A percentile compares a stretch with the other conserved stretches of the same genome.
Conservation (phyloP, 2,329 filamentous ascomycete species). For the Alternaria brassicae region DNA sequence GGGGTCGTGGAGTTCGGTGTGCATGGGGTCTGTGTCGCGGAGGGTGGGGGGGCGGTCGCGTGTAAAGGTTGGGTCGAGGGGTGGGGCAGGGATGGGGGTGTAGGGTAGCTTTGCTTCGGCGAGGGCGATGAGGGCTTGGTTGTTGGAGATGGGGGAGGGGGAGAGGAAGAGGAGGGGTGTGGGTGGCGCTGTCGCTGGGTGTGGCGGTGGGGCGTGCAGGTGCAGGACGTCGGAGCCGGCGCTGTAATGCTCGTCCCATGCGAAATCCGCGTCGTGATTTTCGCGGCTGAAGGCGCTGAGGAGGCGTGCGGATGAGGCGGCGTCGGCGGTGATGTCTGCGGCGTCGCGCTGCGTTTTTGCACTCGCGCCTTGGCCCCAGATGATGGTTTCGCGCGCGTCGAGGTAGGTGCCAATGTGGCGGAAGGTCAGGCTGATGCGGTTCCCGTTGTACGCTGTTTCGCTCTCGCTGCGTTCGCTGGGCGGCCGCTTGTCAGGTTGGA, state of each 20-base stretch:
- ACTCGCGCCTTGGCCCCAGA: conserved; percentile 92
- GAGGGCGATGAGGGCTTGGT: conserved; percentile 45
- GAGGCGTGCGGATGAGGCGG: conserved; percentile 71
- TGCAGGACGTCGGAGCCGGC: conserved; percentile 84
- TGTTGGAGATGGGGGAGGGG: conserved; percentile 38
- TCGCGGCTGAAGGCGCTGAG: conserved; percentile 83
- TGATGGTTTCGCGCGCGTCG: conserved; percentile 65
- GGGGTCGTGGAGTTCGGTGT: conserved; percentile 40
- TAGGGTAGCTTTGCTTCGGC: conserved; percentile 33
- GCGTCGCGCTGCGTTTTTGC: conserved; percentile 70
- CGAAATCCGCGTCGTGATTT: conserved; percentile 74
- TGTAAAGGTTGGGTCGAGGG: conserved; percentile 28
- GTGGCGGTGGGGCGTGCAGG: conserved; percentile 43
- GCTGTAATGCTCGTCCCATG: conserved; percentile 80
- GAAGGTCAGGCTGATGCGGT: conserved; percentile 91
- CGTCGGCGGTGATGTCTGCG: conserved; percentile 70
- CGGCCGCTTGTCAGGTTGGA: conserved; percentile 82
- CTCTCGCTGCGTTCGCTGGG: conserved; percentile 69
- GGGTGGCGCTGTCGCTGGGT: no score
- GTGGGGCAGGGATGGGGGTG: conserved; percentile 26
- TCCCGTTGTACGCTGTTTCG: conserved; percentile 76
- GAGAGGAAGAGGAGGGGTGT: conserved; percentile 50
- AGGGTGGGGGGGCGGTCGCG: conserved; percentile 34
- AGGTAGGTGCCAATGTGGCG: conserved; percentile 87
- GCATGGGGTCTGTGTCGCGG: conserved; percentile 45